A percentile compares a stretch with the other conserved stretches of the same genome.
phyloP scores from a whole-genome alignment of 164 flowering plant genomes.

The Nymphaea thermarum region DNA sequence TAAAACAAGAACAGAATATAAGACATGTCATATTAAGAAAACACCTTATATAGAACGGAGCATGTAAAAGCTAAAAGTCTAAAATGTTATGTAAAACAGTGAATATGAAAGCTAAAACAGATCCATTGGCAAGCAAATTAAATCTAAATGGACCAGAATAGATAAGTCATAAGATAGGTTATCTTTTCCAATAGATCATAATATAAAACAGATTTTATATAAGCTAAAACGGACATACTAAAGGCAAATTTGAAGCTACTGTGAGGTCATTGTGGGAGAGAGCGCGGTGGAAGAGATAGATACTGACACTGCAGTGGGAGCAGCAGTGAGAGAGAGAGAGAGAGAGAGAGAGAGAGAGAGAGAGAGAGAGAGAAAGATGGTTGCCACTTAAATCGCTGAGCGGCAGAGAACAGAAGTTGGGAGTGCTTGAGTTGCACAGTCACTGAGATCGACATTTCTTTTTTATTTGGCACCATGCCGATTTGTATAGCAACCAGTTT shows the following conservation, averaged over 20 bases:
- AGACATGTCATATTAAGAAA: background rate
- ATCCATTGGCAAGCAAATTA: background rate
- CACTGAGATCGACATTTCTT: too few relatives aligned
- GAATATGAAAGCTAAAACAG: background rate
- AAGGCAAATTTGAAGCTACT: background rate
- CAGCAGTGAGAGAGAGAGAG: background rate
- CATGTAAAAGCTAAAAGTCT: background rate
- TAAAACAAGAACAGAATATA: too few relatives aligned
- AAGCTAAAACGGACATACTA: background rate
- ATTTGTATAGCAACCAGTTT: too few relatives aligned
- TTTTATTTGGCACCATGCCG: too few relatives aligned
- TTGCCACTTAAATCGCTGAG: background rate
- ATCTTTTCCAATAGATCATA: background rate
- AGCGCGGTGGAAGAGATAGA: background rate
- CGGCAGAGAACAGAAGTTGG: background rate
- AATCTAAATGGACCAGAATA: too few relatives aligned
- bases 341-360: conserved; percentile 1
- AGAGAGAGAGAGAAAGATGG: background rate
- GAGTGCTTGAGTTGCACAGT: background rate
- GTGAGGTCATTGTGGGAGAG: background rate
- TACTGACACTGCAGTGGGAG: background rate
- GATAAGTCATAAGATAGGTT: background rate
- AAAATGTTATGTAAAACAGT: background rate
- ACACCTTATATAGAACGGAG: background rate
- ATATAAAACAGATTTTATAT: background rate